Percentiles rank a stretch among this genome's conserved stretches.
Evolutionary conservation across 78 protist genomes (phyloP).

Genomic region (Cavenderia fasciculata): DNA sequence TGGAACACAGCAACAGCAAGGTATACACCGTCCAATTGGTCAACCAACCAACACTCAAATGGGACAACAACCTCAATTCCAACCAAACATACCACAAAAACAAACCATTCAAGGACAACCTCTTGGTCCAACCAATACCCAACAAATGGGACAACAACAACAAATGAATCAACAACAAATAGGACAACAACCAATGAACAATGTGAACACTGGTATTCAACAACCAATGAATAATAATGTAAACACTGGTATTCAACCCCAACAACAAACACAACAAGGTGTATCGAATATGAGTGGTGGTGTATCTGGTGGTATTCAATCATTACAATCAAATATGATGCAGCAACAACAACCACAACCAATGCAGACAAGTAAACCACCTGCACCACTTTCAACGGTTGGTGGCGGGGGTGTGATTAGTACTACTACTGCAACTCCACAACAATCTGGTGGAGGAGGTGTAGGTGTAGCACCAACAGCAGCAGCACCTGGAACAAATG

Average conservation of each 20-base stretch:
- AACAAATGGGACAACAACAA: too few relatives aligned
- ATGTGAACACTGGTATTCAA: too few relatives aligned
- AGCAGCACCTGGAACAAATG: not conserved
- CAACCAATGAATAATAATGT: too few relatives aligned
- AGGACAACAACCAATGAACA: too few relatives aligned
- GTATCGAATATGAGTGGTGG: not conserved
- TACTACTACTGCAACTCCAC: not conserved
- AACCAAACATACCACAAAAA: too few relatives aligned
- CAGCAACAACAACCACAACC: not conserved
- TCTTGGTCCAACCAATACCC: too few relatives aligned
- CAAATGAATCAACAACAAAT: too few relatives aligned
- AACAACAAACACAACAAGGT: not conserved
- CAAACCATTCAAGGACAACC: too few relatives aligned
- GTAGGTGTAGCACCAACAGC: conserved; percentile 9
- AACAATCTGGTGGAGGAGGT: not conserved
- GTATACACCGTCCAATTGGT: not conserved
- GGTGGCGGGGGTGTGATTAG: not conserved
- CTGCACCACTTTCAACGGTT: not conserved
- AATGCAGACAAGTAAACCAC: not conserved
- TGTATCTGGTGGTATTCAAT: not conserved
- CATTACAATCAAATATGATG: not conserved
- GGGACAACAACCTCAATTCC: too few relatives aligned
- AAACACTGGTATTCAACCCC: too few relatives aligned
- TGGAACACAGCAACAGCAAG: not conserved
- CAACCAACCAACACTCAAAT: not conserved